Percentiles rank a stretch among this genome's conserved stretches.
These are phyloP conservation scores for Ophiognomonia clavigignenti-juglandacearum DNA, from an alignment of 2,329 filamentous ascomycete genomes.

Conservation along the genomic window DNA sequence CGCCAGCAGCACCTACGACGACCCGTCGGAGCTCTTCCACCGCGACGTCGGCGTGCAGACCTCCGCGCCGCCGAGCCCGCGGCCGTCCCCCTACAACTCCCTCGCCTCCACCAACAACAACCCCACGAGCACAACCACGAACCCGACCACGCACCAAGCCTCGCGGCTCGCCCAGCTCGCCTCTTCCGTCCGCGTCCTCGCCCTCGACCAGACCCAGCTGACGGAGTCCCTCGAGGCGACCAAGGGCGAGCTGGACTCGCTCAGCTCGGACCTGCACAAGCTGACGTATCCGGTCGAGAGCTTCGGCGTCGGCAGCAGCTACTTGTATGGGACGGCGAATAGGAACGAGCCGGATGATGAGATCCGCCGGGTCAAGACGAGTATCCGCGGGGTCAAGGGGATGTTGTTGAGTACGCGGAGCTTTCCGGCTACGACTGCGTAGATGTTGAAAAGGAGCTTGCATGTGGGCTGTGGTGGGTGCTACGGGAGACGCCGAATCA, in stretches of 20 bases:
- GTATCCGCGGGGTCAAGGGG: conserved; percentile 75
- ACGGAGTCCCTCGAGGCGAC: conserved; percentile 46
- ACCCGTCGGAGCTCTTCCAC: conserved; percentile 76
- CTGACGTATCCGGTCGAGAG: conserved; percentile 41
- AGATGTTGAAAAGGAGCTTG: too few species aligned
- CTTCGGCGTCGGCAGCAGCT: conserved; percentile 34
- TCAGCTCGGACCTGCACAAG: conserved; percentile 62
- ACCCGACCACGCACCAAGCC: conserved; percentile 32
- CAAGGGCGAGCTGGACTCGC: conserved; percentile 47
- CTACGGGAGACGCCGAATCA: too few species aligned
- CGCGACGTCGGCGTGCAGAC: conserved; percentile 79
- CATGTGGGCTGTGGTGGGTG: too few species aligned
- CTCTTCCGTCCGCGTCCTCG: conserved; percentile 36
- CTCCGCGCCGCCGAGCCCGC: conserved; percentile 44
- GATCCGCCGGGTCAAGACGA: conserved; percentile 66
- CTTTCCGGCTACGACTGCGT: conserved; percentile 62
- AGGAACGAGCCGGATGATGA: conserved; percentile 60
- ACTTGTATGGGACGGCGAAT: conserved; percentile 38
- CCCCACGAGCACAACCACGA: conserved; percentile 21
- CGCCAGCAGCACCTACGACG: conserved; percentile 46
- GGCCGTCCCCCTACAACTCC: conserved; percentile 16
- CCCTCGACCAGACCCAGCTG: conserved; percentile 37
- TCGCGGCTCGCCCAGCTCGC: conserved; percentile 38
- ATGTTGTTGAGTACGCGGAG: conserved; percentile 69
- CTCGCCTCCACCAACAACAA: conserved; percentile 5